Evolutionary conservation across 768 basidiomycete genomes (phyloP).

Genomic region (Baorangia bicolor): DNA sequence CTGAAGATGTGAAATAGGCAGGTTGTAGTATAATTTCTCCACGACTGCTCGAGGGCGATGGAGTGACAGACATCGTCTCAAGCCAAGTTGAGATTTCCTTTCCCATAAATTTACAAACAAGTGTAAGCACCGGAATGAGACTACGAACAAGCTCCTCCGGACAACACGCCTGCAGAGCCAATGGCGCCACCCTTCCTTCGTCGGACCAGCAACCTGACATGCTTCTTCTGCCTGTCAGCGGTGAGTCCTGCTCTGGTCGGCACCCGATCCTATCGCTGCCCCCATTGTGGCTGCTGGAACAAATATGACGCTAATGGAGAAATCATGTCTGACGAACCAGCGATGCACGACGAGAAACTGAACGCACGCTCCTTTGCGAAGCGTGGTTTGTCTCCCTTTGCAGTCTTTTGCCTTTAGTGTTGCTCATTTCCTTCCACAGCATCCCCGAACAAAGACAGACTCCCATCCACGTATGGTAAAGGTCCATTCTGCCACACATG

Average conservation of each 20-base stretch:
- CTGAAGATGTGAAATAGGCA: constrained; percentile 73
- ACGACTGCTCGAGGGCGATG: constrained; percentile 56
- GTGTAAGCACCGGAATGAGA: background rate
- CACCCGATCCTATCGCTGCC: constrained; percentile 60
- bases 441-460: constrained; percentile 64
- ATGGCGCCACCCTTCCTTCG: constrained; percentile 46
- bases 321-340: constrained; percentile 82
- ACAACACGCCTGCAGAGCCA: background rate
- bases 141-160: background rate
- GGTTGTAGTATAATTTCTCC: constrained; percentile 70
- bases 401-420: background rate
- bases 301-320: constrained; percentile 69
- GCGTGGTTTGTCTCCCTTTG: constrained; percentile 50
- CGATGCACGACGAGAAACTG: constrained; percentile 79
- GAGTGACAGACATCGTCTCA: constrained; percentile 39
- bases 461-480: constrained; percentile 57
- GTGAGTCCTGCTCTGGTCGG: constrained; percentile 44
- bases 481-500: constrained; percentile 84
- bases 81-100: constrained; percentile 17
- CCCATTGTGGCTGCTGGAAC: constrained; percentile 72
- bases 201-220: constrained; percentile 49
- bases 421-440: constrained; percentile 38
- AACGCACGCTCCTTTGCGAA: constrained; percentile 70
- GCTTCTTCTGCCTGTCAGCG: constrained; percentile 69
- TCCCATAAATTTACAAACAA: constrained; percentile 19